Conservation (phyloP, 805 yeast species). For the Zygosaccharomyces pseudorouxii region DNA sequence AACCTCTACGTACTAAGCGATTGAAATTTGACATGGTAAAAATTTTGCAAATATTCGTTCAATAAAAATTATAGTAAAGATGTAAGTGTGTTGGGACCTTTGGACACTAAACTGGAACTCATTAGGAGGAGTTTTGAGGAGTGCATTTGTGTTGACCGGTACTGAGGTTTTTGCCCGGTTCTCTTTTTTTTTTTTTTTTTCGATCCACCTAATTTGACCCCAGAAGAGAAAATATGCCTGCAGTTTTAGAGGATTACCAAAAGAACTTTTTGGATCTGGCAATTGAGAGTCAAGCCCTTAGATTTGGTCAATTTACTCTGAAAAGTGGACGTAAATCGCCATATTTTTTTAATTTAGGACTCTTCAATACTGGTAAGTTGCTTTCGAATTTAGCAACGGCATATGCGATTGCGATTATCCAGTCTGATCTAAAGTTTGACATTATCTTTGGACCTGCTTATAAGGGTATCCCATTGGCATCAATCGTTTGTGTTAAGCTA, state of each 20-base stretch:
- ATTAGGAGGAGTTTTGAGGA: constrained; percentile 3
- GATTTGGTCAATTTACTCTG: constrained; percentile 83
- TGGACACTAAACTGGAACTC: neutral
- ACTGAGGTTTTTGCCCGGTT: constrained; percentile 5
- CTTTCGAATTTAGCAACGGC: constrained; percentile 80
- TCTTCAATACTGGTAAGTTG: constrained; percentile 74
- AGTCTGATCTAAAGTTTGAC: constrained; percentile 78
- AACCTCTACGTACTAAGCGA: neutral
- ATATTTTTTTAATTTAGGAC: constrained; percentile 91
- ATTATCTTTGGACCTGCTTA: constrained; percentile 96
- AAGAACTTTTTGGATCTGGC: constrained; percentile 75
- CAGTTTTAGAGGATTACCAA: constrained; percentile 46
- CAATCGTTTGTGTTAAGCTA: constrained; percentile 85
- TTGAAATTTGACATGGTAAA: neutral
- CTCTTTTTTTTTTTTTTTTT: constrained; percentile 1
- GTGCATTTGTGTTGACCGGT: constrained; percentile 2
- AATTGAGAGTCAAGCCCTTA: constrained; percentile 71
- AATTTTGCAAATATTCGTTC: constrained; percentile 2
- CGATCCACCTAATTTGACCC: neutral
- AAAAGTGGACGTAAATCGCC: constrained; percentile 95
- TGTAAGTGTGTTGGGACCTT: neutral
- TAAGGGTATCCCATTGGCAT: constrained; percentile 94
- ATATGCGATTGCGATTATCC: constrained; percentile 83
- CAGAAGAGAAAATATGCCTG: constrained; percentile 13
- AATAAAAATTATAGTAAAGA: neutral